Evolutionary conservation across 305 asterid species (phyloP).

Genomic region (Andrographis paniculata): DNA sequence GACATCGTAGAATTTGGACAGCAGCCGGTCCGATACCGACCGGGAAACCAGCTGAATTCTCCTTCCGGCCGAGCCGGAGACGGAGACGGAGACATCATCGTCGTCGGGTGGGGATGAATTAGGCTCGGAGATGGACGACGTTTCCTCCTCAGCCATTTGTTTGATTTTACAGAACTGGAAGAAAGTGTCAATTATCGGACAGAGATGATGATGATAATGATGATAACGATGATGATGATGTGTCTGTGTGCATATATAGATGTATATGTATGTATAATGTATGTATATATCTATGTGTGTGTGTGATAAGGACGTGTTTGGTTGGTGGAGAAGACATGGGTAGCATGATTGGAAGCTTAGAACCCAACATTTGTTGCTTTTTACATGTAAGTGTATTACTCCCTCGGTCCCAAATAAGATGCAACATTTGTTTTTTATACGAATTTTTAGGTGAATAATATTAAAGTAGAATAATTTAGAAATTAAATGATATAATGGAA

Average conservation of each 20-base stretch:
- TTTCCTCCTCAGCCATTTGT: neutral
- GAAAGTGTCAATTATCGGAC: too few relatives aligned
- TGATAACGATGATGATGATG: neutral
- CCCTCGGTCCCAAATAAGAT: too few relatives aligned
- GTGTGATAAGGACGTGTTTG: neutral
- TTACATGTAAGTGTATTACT: neutral
- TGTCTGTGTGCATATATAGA: neutral
- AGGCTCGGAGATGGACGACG: neutral
- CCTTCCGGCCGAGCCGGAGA: neutral
- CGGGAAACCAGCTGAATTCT: neutral
- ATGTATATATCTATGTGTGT: too few relatives aligned
- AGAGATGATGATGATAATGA: neutral
- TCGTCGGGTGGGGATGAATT: neutral
- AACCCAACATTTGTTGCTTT: slow-evolving; percentile 15
- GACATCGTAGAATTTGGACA: slow-evolving; percentile 1
- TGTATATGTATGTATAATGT: neutral
- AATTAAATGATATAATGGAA: too few relatives aligned
- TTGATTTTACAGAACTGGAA: too few relatives aligned
- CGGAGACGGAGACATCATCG: neutral
- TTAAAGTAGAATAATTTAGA: too few relatives aligned
- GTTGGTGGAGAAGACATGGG: slow-evolving; percentile 15
- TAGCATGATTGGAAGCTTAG: slow-evolving; percentile 26
- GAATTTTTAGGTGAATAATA: too few relatives aligned
- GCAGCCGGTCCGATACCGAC: neutral
- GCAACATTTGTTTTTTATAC: too few relatives aligned